Evolutionary conservation across 805 yeast genomes (phyloP), one percentile per base, ranked within the genome.

Genomic region (Yarrowia sp.): DNA sequence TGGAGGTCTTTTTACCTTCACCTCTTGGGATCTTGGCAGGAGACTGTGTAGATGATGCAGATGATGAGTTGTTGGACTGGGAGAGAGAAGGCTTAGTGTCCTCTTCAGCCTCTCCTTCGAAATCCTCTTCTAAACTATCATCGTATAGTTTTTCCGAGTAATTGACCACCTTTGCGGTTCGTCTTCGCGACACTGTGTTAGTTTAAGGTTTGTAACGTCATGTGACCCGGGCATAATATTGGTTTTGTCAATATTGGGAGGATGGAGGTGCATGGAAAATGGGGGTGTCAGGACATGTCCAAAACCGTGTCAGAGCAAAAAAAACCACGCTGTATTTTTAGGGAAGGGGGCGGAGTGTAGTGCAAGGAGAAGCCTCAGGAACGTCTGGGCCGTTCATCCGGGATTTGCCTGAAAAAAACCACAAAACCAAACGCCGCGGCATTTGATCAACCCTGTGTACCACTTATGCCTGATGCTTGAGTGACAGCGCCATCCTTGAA

Each of bases 131-230:
- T 55, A 55, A 38, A 55, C 47, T 41, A 28, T 55, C 61, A 41
- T 58, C 51, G 39, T 58, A 58, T 15, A 35, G 17, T 14, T 43
- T 58, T 17, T 58, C 64, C 51, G 64, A 43, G 43, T 58, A 58
- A n/a, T 58, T 58, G 4, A 58, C 64, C 51, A 58, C 64, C 43
- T 44, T 58, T 7, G 64, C 33, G 43, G 64, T 43, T 33, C 51
- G 42, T 58, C 64, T 42, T 44, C 51, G 39, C 64, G 64, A 58
- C 64, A 43, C 51, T 58, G 43, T 8, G 64, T 58, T 58, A 58
- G 64, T 35, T 33, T 48, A 11, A 22, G 35, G 58, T 48, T 48
- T 35, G 28, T 47, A 31, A 48, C 22, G 32, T 50, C 57, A 50
- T 36, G 57, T 51, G 43, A 36, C 32, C 43, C 38, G 3, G 43